These are phyloP conservation scores for Stemphylium lycopersici DNA, from an alignment of 2,329 filamentous ascomycete genomes.

Conservation along the genomic window DNA sequence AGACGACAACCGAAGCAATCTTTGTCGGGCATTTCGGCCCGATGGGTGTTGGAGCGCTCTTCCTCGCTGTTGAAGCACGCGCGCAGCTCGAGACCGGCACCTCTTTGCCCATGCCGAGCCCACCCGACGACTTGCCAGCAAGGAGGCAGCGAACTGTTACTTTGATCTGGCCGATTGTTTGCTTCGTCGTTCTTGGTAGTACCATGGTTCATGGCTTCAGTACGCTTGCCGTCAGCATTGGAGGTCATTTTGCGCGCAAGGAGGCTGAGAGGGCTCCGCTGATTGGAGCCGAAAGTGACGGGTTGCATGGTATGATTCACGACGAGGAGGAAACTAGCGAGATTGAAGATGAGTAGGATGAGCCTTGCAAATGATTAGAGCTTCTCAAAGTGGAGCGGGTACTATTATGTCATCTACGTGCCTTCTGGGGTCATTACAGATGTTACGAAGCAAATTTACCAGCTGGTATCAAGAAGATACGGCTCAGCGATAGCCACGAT, in stretches of 20 bases:
- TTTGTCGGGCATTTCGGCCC: conserved; percentile 65
- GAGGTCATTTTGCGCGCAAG: conserved; percentile 54
- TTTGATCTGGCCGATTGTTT: conserved; percentile 61
- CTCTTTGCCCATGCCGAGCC: conserved; percentile 53
- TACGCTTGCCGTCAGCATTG: conserved; percentile 58
- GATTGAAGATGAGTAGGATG: conserved; percentile 1
- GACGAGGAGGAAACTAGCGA: conserved; percentile 38
- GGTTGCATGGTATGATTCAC: conserved; percentile 58
- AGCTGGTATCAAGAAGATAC: neutral
- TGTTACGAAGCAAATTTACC: neutral
- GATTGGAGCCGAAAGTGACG: conserved; percentile 58
- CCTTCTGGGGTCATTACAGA: neutral
- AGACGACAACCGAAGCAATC: conserved; percentile 59
- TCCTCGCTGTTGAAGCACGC: conserved; percentile 62
- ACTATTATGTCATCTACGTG: neutral
- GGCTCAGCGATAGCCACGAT: neutral
- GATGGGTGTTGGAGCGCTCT: conserved; percentile 63
- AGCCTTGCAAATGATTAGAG: too few species aligned
- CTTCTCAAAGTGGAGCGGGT: neutral
- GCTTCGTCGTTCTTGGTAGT: conserved; percentile 61
- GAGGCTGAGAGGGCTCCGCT: conserved; percentile 58
- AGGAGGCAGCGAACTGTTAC: conserved; percentile 50
- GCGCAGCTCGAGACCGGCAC: conserved; percentile 59
- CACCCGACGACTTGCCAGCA: conserved; percentile 46
- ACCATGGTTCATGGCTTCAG: conserved; percentile 62